phyloP scores from a whole-genome alignment of 2,329 filamentous ascomycete species.

The Hypoxylon sp. region DNA sequence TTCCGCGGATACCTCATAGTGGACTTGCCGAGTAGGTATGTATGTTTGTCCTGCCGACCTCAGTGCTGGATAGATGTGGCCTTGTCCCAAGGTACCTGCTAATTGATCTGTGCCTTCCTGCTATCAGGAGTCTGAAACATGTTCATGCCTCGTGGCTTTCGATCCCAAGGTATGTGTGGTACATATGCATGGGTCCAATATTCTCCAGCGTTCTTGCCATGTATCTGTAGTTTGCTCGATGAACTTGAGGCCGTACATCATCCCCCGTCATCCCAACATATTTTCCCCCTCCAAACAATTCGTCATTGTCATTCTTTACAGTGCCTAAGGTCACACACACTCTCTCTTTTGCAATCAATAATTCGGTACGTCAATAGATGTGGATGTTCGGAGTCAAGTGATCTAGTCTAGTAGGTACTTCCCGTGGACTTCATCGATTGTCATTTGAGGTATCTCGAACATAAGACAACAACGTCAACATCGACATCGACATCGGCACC shows the following conservation, averaged over 20 bases:
- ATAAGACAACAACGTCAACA: not conserved
- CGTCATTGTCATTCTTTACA: slow-evolving; percentile 18
- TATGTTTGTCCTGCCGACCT: not conserved
- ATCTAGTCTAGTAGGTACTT: too few species aligned
- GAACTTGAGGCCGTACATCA: not conserved
- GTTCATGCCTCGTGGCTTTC: slow-evolving; percentile 10
- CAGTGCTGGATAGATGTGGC: not conserved
- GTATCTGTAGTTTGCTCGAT: not conserved
- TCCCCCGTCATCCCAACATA: not conserved
- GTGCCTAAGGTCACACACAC: not conserved
- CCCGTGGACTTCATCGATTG: not conserved
- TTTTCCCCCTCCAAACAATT: not conserved
- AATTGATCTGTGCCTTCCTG: slow-evolving; percentile 21
- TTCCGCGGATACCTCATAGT: not conserved
- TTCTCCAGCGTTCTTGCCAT: slow-evolving; percentile 23
- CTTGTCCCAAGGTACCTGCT: slow-evolving; percentile 6
- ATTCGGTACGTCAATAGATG: not conserved
- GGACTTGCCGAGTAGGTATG: not conserved
- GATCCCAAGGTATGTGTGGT: slow-evolving; percentile 10
- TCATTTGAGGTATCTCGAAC: slow-evolving; percentile 1
- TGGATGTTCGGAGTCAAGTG: not conserved
- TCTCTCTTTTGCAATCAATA: not conserved
- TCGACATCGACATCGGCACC: not conserved
- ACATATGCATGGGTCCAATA: slow-evolving; percentile 14
- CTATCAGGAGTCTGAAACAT: slow-evolving; percentile 26